Evolutionary conservation across 2,329 filamentous ascomycete species (phyloP), one percentile per base, ranked within the genome.

Genomic region (Pestalotiopsis sp.): DNA sequence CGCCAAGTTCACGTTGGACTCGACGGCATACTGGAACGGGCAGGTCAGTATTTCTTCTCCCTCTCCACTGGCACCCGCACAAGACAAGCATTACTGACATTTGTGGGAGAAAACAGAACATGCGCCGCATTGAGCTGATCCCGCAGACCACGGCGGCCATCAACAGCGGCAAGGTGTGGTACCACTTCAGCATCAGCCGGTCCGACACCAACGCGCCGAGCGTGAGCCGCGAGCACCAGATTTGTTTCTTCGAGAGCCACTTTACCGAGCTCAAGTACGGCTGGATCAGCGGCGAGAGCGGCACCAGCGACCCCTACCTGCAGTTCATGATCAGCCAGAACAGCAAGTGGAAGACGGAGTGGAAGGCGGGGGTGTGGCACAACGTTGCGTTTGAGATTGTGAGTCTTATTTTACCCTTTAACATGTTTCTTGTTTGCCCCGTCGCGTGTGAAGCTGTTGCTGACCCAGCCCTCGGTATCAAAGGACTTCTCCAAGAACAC

Each of bases 211-310:
- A 92, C 75, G 83, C 89, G 1, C 91, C 91, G 0, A 86, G 84
- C 59, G 81, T 85, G 3, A 85, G 84, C 14, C 86, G 90, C 67
- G 91, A 94, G 82, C 91, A 94, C 79, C 91, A 93, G 80, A 83
- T 85, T 74, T 80, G 78, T 76, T 86, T 86, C 78, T 90, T 89
- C 81, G 91, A 92, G 81, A 88, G 85, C 77, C 91, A 93, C 80
- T 93, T 93, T 79, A 93, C 91, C 14, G 91, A 93, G 82, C 81
- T 94, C 78, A 93, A 93, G 83, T 89, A 87, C 69, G 91, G 91
- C 61, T 89, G 86, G 85, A 82, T 90, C 41, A 81, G 79, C 66
- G 85, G 85, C 61, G 80, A 82, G 68, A 71, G 76, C 45, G 84
- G 81, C 52, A 81, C 81, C 14, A 78, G 77, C 23, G 83, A 87